A percentile compares a stretch with the other conserved stretches of the same genome.
Evolutionary conservation across 805 yeast genomes (phyloP).

Genomic region (Schizosaccharomyces lindneri): DNA sequence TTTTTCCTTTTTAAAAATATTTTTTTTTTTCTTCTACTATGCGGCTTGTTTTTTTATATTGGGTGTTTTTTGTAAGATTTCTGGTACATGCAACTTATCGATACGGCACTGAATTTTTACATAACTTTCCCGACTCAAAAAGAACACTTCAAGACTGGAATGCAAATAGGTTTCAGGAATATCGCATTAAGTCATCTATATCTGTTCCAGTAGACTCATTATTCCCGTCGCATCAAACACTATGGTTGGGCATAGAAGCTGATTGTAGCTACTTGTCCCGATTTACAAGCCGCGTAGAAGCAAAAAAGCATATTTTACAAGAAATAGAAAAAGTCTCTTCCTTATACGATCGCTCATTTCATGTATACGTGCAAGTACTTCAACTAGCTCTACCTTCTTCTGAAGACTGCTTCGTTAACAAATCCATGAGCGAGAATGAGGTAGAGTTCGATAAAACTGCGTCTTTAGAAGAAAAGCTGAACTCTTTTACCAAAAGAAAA

Average conservation of each 20-base stretch:
- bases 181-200: neutral
- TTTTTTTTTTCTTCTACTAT: too few species aligned
- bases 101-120: too few species aligned
- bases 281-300: slow-evolving; percentile 11
- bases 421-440: neutral
- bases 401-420: neutral
- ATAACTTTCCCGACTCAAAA: too few species aligned
- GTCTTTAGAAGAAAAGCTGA: neutral
- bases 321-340: slow-evolving; percentile 15
- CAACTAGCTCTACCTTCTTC: neutral
- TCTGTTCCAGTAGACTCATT: neutral
- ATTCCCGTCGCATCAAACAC: neutral
- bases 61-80: too few species aligned
- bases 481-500: too few species aligned
- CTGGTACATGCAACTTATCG: too few species aligned
- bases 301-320: slow-evolving; percentile 13
- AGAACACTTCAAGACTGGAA: neutral
- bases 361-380: slow-evolving; percentile 15
- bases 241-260: slow-evolving; percentile 15
- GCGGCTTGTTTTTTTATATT: too few species aligned
- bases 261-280: slow-evolving; percentile 14
- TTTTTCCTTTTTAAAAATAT: too few species aligned
- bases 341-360: slow-evolving; percentile 15
- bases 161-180: neutral
- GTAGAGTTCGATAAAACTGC: neutral